Evolutionary conservation across 169 alveolate genomes (phyloP), one percentile per base, ranked within the genome.

Genomic region (Eimeria necatrix): DNA sequence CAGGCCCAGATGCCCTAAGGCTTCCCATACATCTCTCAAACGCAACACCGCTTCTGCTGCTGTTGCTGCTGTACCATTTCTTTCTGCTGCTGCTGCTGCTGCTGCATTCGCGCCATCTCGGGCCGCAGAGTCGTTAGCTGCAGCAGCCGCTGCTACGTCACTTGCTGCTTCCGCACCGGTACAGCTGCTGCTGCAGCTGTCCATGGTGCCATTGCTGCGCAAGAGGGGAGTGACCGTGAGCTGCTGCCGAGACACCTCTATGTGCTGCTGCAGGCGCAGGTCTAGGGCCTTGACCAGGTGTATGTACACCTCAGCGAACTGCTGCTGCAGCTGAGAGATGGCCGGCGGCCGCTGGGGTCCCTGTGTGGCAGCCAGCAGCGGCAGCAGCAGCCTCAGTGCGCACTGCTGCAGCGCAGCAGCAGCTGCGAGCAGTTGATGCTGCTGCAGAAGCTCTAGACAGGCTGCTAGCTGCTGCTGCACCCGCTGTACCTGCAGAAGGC

Each of bases 191-290:
- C 53, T 32, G 83, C 32, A 14, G 83, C 24, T 71, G 53, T 12
- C 9, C 49, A 20, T 32, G 81, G 53, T 71, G 24, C n/a, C 20
- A 60, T 32, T 48, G 68, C 64, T 76, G 87, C 32, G 46, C 4
- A 18, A n/a, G 68, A 76, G 46, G 52, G 68, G 18, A 5, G 24
- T 48, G 4, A 76, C 59, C 7, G 9, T 49, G 4, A 76, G 14
- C 20, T 76, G 26, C 46, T 76, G 68, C 48, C 14, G 64, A 26
- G 51, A 12, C 20, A 76, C 18, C 41, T 76, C 24, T 8, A 76
- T 5, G 68, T 76, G 87, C 87, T 76, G 87, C 64, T 20, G 87
- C 68, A 76, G 87, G n/a, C 52, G 87, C 64, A 49, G 6, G 68
- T 76, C 87, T 41, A 76, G 87, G 87, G 87, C 59, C 24, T 48